Base-by-base conservation (phyloP, 139 green algal genomes). In the Limnomonas spitsbergensis region DNA sequence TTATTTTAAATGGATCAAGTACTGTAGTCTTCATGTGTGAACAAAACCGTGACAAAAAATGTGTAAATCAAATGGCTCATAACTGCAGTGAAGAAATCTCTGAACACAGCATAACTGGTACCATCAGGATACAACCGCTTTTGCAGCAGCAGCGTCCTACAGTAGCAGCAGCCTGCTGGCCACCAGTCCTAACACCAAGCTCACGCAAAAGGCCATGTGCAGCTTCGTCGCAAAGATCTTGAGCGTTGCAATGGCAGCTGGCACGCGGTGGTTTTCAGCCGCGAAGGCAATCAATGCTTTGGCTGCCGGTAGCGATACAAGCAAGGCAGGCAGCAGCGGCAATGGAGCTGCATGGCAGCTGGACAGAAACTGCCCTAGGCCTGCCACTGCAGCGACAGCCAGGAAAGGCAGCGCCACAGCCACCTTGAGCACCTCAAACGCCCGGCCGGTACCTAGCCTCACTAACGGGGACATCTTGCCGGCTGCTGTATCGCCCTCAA, bases 381-480 rank as follows among this genome's bases (percentile, higher is more conserved):
- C 34, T 2, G 38, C 54, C 20, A 42, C 80, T 1, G 27, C 79
- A 2, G 83, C 9, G 0, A 81, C 69, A 0, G 76, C n/a, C 2
- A 56, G 40, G 47, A 89, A 88, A 4, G 80, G 61, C 0, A 38
- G 29, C 3, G 72, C 24, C 1, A 75, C 75, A 0, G 75, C 76
- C 0, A 38, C 75, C 1, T 53, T 75, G 38, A 91, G 82, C 56
- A 92, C 84, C 35, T 75, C 27, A 38, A 81, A 38, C 1, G 53
- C 89, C 3, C 75, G 76, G 14, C 82, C 73, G 1, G 87, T 90
- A 56, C 94, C 94, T 47, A 97, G 78, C 2, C 91, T 79, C 34
- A 97, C 94, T 2, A 97, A 71, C 0, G 94, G 94, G 3, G 94
- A 98, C 53, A 87, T 82, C 83, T 98, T 98, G 53, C 90, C 90